Percentiles rank a stretch among this genome's conserved stretches.
Conservation (phyloP, 2,329 filamentous ascomycete genomes). For the Penicillium sp. region DNA sequence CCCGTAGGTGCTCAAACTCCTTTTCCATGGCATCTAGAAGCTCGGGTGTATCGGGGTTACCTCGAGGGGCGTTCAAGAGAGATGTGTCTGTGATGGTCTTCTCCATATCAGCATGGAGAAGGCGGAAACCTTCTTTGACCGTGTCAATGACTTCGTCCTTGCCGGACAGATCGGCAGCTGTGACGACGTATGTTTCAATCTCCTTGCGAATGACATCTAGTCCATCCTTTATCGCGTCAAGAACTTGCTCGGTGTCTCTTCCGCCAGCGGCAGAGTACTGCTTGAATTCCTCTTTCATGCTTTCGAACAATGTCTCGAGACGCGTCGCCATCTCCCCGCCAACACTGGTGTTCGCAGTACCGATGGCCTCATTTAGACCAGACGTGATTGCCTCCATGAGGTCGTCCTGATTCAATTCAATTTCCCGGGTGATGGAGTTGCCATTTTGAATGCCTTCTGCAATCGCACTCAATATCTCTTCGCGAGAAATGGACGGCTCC, state of each 20-base stretch:
- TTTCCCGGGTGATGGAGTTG: conserved; percentile 55
- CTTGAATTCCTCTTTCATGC: conserved; percentile 67
- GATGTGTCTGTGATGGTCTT: conserved; percentile 50
- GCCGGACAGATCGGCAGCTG: conserved; percentile 64
- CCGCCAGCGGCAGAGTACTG: conserved; percentile 77
- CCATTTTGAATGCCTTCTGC: conserved; percentile 57
- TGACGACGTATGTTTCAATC: conserved; percentile 78
- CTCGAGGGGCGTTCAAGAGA: conserved; percentile 30
- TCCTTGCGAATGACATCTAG: conserved; percentile 76
- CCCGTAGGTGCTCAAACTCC: conserved; percentile 78
- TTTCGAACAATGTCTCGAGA: conserved; percentile 59
- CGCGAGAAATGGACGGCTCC: conserved; percentile 49
- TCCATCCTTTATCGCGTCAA: conserved; percentile 84
- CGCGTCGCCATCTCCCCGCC: conserved; percentile 61
- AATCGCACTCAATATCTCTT: conserved; percentile 58
- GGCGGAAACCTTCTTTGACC: conserved; percentile 61
- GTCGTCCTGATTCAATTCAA: conserved; percentile 55
- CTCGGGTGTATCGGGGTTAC: conserved; percentile 60
- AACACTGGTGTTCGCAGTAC: conserved; percentile 51
- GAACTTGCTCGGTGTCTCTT: conserved; percentile 80
- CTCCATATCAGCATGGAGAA: conserved; percentile 59
- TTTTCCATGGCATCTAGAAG: conserved; percentile 74
- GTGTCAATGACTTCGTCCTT: conserved; percentile 78
- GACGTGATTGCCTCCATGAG: conserved; percentile 60
- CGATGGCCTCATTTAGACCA: conserved; percentile 54